phyloP scores from a whole-genome alignment of 768 basidiomycete species.

The Collybia sp. region DNA sequence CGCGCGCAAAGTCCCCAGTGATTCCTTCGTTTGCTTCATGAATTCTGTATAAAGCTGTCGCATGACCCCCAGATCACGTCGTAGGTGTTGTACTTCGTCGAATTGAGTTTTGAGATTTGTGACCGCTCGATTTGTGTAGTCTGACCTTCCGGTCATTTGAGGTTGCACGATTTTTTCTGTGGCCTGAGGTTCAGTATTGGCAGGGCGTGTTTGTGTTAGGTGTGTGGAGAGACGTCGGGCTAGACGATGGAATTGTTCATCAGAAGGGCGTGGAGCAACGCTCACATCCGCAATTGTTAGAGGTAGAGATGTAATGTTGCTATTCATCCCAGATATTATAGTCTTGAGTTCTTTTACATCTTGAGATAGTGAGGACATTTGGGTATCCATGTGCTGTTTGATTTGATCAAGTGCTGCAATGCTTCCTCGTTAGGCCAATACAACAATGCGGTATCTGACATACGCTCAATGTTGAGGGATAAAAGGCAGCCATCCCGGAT shows the following conservation, averaged over 20 bases:
- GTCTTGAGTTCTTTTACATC: conserved; percentile 88
- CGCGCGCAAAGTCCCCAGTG: conserved; percentile 67
- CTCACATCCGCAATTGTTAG: conserved; percentile 60
- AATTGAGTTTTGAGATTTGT: conserved; percentile 87
- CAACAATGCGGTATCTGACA: conserved; percentile 27
- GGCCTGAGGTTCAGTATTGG: conserved; percentile 47
- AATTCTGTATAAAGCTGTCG: conserved; percentile 94
- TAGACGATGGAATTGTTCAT: conserved; percentile 66
- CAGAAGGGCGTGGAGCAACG: conserved; percentile 62
- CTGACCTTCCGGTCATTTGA: conserved; percentile 75
- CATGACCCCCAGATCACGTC: conserved; percentile 90
- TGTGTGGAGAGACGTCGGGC: conserved; percentile 61
- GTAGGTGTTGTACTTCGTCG: conserved; percentile 90
- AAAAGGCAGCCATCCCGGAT: conserved; percentile 84
- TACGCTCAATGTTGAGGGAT: conserved; percentile 95
- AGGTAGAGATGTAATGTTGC: conserved; percentile 43
- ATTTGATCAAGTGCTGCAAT: conserved; percentile 90
- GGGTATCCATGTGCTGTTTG: conserved; percentile 94
- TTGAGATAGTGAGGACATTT: conserved; percentile 78
- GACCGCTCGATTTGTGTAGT: conserved; percentile 71
- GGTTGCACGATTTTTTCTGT: conserved; percentile 68
- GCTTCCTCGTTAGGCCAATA: conserved; percentile 2
- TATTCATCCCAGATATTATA: conserved; percentile 48
- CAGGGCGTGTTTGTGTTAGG: conserved; percentile 15
- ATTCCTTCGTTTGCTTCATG: conserved; percentile 88